Evolutionary conservation across 768 basidiomycete genomes (phyloP).

Genomic region (Kondoa subrosea): DNA sequence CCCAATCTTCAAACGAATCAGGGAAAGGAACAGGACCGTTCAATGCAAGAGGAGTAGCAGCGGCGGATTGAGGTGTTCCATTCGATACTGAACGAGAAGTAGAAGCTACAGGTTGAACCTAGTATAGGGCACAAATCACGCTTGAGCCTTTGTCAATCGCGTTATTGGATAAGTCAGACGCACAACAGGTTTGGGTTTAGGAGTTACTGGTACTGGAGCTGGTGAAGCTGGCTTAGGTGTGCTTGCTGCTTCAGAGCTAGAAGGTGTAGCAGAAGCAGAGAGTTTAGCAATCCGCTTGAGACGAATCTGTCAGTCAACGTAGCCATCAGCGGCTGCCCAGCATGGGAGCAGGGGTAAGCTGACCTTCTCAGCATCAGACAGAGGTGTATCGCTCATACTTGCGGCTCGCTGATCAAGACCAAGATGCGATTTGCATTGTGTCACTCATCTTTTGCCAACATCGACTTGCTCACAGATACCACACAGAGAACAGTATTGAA

Average conservation of each 20-base stretch:
- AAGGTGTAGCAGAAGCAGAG: slow-evolving; percentile 32
- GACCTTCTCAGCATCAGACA: background rate
- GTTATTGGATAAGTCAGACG: slow-evolving; percentile 1
- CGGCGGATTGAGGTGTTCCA: slow-evolving; percentile 2
- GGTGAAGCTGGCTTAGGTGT: slow-evolving; percentile 15
- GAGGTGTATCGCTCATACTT: background rate
- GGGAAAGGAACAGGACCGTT: slow-evolving; percentile 34
- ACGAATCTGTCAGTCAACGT: slow-evolving; percentile 49
- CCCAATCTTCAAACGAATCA: slow-evolving; percentile 47
- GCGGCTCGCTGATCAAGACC: background rate
- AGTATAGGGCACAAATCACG: slow-evolving; percentile 9
- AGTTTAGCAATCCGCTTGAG: slow-evolving; percentile 79
- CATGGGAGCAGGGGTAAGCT: no score
- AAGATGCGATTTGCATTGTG: no score
- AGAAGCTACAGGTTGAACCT: slow-evolving; percentile 6
- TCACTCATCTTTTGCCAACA: no score
- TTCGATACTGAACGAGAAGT: slow-evolving; percentile 10
- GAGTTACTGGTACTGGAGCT: slow-evolving; percentile 9
- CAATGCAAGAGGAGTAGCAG: slow-evolving; percentile 20
- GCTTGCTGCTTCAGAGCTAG: slow-evolving; percentile 28
- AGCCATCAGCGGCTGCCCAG: background rate
- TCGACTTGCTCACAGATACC: no score
- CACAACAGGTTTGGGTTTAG: slow-evolving; percentile 8
- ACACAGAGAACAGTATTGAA: no score
- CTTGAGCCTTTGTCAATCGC: background rate